A percentile compares a stretch with the other conserved stretches of the same genome.
These are phyloP conservation scores for Pilatotrama ljubarskyi DNA, from an alignment of 768 basidiomycete genomes.

Conservation along the genomic window DNA sequence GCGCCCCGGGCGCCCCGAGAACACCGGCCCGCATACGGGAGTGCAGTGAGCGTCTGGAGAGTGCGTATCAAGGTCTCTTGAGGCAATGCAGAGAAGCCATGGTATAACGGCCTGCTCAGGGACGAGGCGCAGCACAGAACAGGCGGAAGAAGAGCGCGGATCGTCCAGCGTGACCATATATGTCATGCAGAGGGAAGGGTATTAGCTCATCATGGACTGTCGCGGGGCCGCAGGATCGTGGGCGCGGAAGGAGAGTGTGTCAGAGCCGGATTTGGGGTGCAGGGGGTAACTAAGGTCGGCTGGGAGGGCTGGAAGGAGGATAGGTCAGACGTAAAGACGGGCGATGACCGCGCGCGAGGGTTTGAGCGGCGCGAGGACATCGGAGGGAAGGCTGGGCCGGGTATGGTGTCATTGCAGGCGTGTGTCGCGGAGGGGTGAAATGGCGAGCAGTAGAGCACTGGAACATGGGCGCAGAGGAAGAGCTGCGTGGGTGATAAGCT, in stretches of 20 bases:
- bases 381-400: slow-evolving; percentile 5
- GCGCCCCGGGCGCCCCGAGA: slow-evolving; percentile 1
- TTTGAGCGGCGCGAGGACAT: not conserved
- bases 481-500: not conserved
- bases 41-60: too few species aligned
- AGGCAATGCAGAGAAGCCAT: too few species aligned
- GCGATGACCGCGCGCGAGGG: slow-evolving; percentile 12
- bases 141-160: not conserved
- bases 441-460: not conserved
- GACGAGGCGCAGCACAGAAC: too few species aligned
- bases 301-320: not conserved
- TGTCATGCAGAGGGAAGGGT: not conserved
- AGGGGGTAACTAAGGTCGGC: not conserved
- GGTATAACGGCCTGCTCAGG: too few species aligned
- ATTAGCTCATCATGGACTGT: too few species aligned
- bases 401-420: not conserved
- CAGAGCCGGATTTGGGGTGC: not conserved
- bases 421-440: not conserved
- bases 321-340: not conserved
- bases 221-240: not conserved
- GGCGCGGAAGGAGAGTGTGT: not conserved
- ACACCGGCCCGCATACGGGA: not conserved
- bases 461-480: not conserved
- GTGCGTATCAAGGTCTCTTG: too few species aligned
- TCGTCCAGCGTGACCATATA: not conserved